Conservation (phyloP, 2,329 filamentous ascomycete genomes). For the Penicillium sp. region DNA sequence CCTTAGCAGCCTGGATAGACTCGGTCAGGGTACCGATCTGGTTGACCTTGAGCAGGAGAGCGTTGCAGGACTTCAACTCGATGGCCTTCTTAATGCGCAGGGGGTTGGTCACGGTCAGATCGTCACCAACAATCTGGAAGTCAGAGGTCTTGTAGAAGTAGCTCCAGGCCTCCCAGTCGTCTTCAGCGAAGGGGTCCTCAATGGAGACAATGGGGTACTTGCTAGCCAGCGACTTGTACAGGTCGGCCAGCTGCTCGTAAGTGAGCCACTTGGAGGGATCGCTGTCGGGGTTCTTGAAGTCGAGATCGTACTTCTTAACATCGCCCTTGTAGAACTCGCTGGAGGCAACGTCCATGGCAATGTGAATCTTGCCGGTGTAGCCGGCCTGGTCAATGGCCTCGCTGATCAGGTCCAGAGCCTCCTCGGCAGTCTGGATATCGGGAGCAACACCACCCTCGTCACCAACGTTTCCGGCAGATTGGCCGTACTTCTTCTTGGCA, state of each 20-base stretch:
- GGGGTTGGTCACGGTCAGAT: slow-evolving; percentile 98
- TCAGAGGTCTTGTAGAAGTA: slow-evolving; percentile 99
- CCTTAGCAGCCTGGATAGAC: slow-evolving; percentile 98
- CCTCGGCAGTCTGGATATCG: slow-evolving; percentile 93
- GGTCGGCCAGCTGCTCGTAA: slow-evolving; percentile 89
- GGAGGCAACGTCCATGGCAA: slow-evolving; percentile 98
- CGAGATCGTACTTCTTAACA: slow-evolving; percentile 98
- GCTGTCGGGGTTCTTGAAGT: slow-evolving; percentile 99
- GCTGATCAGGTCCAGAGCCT: slow-evolving; percentile 94
- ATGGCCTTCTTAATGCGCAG: slow-evolving; percentile 99
- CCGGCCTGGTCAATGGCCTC: slow-evolving; percentile 91
- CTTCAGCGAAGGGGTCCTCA: slow-evolving; percentile 98
- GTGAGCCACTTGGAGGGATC: slow-evolving; percentile 97
- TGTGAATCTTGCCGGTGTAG: slow-evolving; percentile 93
- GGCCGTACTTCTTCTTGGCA: slow-evolving; percentile 99
- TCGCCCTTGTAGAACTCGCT: slow-evolving; percentile 99
- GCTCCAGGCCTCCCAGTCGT: slow-evolving; percentile 99
- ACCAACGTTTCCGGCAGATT: slow-evolving; percentile 97
- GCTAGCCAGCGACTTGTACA: slow-evolving; percentile 79
- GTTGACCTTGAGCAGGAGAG: slow-evolving; percentile 98
- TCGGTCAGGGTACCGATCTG: slow-evolving; percentile 98
- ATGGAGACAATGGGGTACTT: slow-evolving; percentile 99
- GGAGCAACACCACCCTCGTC: slow-evolving; percentile 99
- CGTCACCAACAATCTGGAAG: slow-evolving; percentile 97
- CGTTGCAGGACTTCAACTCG: slow-evolving; percentile 97